Evolutionary conservation across 306 rosid species (phyloP).

Genomic region (Acacia confusa): DNA sequence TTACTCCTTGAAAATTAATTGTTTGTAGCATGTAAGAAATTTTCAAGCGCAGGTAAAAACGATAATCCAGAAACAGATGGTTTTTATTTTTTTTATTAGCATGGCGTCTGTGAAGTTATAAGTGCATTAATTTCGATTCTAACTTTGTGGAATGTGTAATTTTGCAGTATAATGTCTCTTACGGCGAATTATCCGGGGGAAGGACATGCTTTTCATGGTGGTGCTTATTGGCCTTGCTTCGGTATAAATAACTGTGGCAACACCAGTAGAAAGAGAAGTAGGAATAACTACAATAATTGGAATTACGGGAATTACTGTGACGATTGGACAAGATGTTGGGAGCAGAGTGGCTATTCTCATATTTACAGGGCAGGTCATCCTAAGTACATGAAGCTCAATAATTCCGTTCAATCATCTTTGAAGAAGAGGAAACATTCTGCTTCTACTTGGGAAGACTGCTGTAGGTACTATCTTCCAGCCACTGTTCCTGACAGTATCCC

Average conservation of each 20-base stretch:
- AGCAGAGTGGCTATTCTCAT: constrained; percentile 30
- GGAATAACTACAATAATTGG: constrained; percentile 32
- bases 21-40: neutral
- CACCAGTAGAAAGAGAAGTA: constrained; percentile 42
- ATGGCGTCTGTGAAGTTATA: neutral
- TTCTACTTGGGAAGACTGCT: constrained; percentile 53
- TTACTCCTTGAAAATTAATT: neutral
- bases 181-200: constrained; percentile 44
- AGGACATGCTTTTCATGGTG: constrained; percentile 47
- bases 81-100: neutral
- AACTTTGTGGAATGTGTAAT: neutral
- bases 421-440: constrained; percentile 68
- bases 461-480: constrained; percentile 46
- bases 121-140: neutral
- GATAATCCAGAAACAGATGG: neutral
- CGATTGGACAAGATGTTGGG: constrained; percentile 32
- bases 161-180: constrained; percentile 61
- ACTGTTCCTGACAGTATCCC: constrained; percentile 34
- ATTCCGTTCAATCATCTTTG: constrained; percentile 39
- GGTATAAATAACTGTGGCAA: constrained; percentile 36
- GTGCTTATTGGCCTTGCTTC: constrained; percentile 39
- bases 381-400: constrained; percentile 14
- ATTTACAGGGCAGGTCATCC: constrained; percentile 23
- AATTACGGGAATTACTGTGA: constrained; percentile 39
- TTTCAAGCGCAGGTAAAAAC: neutral